Conservation (phyloP, 306 rosid genomes). For the Dalbergia cultrata region DNA sequence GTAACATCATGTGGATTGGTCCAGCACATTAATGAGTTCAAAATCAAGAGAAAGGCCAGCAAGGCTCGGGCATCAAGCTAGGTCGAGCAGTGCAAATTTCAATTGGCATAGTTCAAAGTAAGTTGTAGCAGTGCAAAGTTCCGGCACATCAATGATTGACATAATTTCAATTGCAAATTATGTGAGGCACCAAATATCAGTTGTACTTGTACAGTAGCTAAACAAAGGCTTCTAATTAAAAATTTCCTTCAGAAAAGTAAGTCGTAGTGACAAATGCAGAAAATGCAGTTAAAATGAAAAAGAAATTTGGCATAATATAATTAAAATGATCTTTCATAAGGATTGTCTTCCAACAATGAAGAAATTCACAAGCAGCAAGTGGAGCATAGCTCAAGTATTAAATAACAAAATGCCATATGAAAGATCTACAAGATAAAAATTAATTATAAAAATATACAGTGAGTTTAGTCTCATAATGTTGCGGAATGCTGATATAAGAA, state of each 20-base stretch:
- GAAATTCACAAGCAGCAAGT: constrained; percentile 10
- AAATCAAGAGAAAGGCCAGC: constrained; percentile 13
- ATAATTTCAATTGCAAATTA: constrained; percentile 10
- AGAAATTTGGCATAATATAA: not conserved
- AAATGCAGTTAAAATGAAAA: not conserved
- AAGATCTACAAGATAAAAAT: not conserved
- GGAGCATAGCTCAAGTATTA: constrained; percentile 10
- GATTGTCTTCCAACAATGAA: not conserved
- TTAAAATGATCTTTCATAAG: constrained; percentile 4
- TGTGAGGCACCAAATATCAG: constrained; percentile 33
- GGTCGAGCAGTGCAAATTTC: not conserved
- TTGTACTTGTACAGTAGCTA: constrained; percentile 5
- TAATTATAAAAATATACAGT: not conserved
- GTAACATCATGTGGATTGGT: constrained; percentile 2
- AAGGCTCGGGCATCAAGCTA: constrained; percentile 22
- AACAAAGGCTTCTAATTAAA: constrained; percentile 2
- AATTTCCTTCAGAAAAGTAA: constrained; percentile 17
- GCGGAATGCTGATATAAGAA: not conserved
- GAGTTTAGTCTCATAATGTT: constrained; percentile 7
- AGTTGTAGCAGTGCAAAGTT: too few relatives aligned
- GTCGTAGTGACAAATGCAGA: constrained; percentile 25
- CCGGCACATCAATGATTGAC: not conserved
- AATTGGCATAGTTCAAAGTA: too few relatives aligned
- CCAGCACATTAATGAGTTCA: constrained; percentile 29
- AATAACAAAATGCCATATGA: not conserved